Evolutionary conservation across 169 alveolate species (phyloP).

Genomic region (Plasmodium knowlesi): DNA sequence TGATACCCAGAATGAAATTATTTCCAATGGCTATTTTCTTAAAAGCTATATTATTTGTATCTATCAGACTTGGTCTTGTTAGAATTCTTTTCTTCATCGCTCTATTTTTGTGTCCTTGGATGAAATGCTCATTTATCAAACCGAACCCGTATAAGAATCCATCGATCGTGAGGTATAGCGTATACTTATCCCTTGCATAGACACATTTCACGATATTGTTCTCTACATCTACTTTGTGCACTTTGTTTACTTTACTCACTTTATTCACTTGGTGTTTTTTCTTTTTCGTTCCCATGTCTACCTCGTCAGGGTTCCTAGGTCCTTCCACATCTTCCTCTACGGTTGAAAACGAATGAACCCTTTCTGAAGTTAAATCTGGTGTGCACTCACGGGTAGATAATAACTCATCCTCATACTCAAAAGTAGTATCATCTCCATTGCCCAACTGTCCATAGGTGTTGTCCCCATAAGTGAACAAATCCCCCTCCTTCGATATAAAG

Average conservation of each 20-base stretch:
- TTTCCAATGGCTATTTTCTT: conserved; percentile 44
- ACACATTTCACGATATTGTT: conserved; percentile 40
- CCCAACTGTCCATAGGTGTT: conserved; percentile 66
- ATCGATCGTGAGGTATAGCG: conserved; percentile 31
- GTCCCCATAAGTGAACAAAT: conserved; percentile 59
- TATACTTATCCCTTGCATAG: conserved; percentile 38
- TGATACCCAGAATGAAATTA: conserved; percentile 25
- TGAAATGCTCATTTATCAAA: conserved; percentile 44
- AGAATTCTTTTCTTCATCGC: conserved; percentile 13
- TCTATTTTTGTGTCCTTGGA: conserved; percentile 15
- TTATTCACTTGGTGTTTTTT: neutral
- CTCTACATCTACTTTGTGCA: conserved; percentile 33
- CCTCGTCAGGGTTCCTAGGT: neutral
- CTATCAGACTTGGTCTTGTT: conserved; percentile 23
- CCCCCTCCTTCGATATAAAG: conserved; percentile 69
- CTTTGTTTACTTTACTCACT: neutral
- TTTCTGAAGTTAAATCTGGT: neutral
- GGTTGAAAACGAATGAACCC: neutral
- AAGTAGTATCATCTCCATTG: neutral
- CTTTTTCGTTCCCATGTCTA: neutral
- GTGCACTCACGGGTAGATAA: neutral
- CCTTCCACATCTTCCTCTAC: neutral
- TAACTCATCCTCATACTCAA: neutral
- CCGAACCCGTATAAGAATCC: conserved; percentile 68
- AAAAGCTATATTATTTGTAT: conserved; percentile 71